A percentile compares a stretch with the other conserved stretches of the same genome.
Evolutionary conservation across 306 rosid species (phyloP).

Genomic region (Arachis hypogaea): DNA sequence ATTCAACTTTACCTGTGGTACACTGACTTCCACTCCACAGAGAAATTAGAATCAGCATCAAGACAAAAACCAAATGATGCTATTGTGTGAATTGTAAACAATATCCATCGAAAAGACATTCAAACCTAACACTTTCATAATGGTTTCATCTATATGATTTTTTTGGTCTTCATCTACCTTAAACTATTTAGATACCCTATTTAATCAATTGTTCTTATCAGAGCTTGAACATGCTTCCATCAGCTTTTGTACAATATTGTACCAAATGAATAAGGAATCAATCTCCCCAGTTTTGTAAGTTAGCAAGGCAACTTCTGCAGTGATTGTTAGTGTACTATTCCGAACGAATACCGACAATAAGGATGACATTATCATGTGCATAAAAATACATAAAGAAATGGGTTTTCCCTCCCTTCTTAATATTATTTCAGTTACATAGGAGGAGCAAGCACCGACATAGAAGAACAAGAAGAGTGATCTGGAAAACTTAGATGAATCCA

Average conservation of each 20-base stretch:
- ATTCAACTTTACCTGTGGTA: conserved; percentile 1
- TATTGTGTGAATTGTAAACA: neutral
- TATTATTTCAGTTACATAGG: neutral
- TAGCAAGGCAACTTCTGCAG: neutral
- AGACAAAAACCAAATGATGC: neutral
- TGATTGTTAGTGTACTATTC: neutral
- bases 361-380: neutral
- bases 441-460: neutral
- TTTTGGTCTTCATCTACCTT: neutral
- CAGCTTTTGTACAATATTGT: neutral
- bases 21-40: conserved; percentile 15
- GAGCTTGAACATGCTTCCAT: neutral
- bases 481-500: too few species aligned
- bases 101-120: neutral
- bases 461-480: neutral
- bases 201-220: neutral
- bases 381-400: neutral
- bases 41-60: neutral
- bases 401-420: neutral
- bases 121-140: neutral
- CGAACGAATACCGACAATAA: neutral
- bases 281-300: neutral
- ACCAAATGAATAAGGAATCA: neutral
- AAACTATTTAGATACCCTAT: neutral
- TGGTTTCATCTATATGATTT: neutral